Evolutionary conservation across 306 rosid genomes (phyloP).

Genomic region (Quercus bicolor): DNA sequence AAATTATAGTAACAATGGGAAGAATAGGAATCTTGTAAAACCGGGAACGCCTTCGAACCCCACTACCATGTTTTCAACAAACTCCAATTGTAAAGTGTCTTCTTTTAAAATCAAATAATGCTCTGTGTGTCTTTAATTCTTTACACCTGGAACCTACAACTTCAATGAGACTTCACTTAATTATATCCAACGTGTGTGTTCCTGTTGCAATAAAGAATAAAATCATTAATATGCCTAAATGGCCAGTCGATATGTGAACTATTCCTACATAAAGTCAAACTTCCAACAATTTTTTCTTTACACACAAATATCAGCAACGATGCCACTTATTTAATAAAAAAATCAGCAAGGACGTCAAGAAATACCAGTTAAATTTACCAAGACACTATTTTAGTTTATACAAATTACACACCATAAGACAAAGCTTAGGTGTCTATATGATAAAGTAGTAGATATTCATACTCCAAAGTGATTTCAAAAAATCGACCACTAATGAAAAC

Average conservation of each 20-base stretch:
- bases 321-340: too few species aligned
- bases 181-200: neutral
- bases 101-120: neutral
- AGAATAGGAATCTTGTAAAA: neutral
- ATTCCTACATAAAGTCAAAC: too few species aligned
- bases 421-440: too few species aligned
- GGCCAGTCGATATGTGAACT: neutral
- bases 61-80: neutral
- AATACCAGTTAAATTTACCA: too few species aligned
- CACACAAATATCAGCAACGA: too few species aligned
- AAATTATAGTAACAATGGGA: neutral
- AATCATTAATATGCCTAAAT: neutral
- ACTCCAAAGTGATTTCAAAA: too few species aligned
- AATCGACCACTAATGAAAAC: neutral
- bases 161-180: neutral
- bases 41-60: neutral
- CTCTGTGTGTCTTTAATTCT: neutral
- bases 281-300: too few species aligned
- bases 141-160: neutral
- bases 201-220: neutral
- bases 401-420: too few species aligned
- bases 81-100: neutral
- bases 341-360: too few species aligned
- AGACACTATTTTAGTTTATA: too few species aligned
- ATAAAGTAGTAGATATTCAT: too few species aligned